Evolutionary conservation across 2,329 filamentous ascomycete species (phyloP), one percentile per base, ranked within the genome.

Genomic region (Fusarium dimerum): DNA sequence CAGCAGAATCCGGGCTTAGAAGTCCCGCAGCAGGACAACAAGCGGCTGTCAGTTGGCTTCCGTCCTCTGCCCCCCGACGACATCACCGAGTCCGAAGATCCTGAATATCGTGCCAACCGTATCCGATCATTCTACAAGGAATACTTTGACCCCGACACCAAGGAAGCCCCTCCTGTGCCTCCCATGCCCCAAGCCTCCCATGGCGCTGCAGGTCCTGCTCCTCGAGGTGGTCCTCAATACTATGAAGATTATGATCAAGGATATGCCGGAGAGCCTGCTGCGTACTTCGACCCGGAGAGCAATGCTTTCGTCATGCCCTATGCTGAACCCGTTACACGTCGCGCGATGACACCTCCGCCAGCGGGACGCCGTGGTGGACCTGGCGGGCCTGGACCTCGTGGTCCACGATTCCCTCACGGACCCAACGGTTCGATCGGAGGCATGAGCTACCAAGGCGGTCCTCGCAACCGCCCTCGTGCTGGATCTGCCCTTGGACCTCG

Each of bases 41-140:
- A 81, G 56, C 78, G 86, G 51, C 70, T 88, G n/a, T 89, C 86
- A 1, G 82, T 88, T 43, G 85, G 85, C 29, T 81, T 96, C 71
- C 88, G 94, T 15, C 94, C 94, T 18, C 80, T 99, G 56, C 94
- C 94, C 6, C 90, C 92, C 36, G 87, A 92, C 66, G 89, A 96
- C 59, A 85, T 90, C 49, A 81, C 79, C 30, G 84, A 87, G 41
- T 84, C 87, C 3, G 94, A 97, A 68, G 93, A 97, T 68, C 92
- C 94, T 0, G 94, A 97, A 71, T 87, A 93, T 66, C 86, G 94
- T 65, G 94, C 94, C 59, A 97, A 97, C 77, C 87, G 94, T 52
- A 99, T 99, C 62, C 85, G 94, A 70, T 99, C 94, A 5, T 99
- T 99, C 78, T 99, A 99, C 78, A 97, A 97, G 77, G 94, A 99